Evolutionary conservation across 2,329 filamentous ascomycete genomes (phyloP).

Genomic region (Pseudocercospora crystallina): DNA sequence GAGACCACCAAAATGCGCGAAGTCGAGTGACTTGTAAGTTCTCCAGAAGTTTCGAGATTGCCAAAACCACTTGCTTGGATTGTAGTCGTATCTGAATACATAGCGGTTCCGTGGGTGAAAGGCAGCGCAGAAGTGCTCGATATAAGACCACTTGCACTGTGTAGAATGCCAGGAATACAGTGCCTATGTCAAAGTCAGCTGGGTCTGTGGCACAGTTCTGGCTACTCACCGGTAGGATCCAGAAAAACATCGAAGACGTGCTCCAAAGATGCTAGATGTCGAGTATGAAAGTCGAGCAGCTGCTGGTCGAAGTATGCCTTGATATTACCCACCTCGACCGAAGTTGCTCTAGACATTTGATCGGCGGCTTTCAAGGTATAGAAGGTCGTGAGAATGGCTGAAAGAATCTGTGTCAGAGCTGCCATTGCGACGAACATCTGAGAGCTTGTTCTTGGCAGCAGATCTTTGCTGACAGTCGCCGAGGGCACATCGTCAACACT

Average conservation of each 20-base stretch:
- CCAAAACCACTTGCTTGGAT: constrained; percentile 15
- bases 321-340: constrained; percentile 12
- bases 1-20: constrained; percentile 28
- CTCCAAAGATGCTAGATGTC: constrained; percentile 14
- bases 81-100: constrained; percentile 11
- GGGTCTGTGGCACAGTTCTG: background rate
- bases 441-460: constrained; percentile 17
- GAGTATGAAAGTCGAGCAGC: constrained; percentile 17
- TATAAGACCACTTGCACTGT: constrained; percentile 23
- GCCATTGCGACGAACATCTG: constrained; percentile 26
- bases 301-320: constrained; percentile 21
- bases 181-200: constrained; percentile 10
- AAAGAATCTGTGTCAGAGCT: constrained; percentile 24
- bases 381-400: constrained; percentile 20
- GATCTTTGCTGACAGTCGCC: constrained; percentile 17
- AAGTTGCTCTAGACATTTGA: constrained; percentile 7
- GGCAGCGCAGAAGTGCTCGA: constrained; percentile 22
- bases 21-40: constrained; percentile 25
- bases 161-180: constrained; percentile 21
- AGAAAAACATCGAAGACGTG: constrained; percentile 18
- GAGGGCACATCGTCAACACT: constrained; percentile 17
- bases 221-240: constrained; percentile 21
- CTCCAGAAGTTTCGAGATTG: constrained; percentile 21
- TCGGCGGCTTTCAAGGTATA: constrained; percentile 22
- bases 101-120: constrained; percentile 9